phyloP scores from a whole-genome alignment of 345 rosid genomes.

The Carallia brachiata region DNA sequence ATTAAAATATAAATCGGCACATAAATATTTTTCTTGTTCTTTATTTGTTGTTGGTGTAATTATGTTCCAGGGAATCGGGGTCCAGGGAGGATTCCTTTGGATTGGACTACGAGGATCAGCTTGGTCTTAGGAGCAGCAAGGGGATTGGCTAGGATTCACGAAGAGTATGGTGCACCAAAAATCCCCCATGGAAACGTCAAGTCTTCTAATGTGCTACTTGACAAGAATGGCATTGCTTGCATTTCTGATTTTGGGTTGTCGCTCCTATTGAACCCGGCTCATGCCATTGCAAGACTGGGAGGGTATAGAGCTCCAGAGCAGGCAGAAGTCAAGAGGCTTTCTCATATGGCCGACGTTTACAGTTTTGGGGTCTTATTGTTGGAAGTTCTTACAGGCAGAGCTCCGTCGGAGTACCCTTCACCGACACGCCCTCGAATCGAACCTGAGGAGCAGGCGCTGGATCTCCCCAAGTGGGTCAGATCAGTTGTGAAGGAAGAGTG shows the following conservation, averaged over 20 bases:
- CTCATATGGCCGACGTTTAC: conserved; percentile 85
- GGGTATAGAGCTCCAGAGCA: conserved; percentile 98
- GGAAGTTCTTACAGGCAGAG: conserved; percentile 83
- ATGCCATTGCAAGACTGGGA: conserved; percentile 79
- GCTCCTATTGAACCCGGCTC: conserved; percentile 76
- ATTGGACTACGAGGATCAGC: conserved; percentile 97
- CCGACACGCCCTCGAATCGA: conserved; percentile 56
- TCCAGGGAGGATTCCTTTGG: conserved; percentile 87
- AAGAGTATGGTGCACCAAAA: conserved; percentile 53
- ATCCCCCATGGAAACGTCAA: conserved; percentile 89
- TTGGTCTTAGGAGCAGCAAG: conserved; percentile 83
- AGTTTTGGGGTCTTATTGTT: conserved; percentile 79
- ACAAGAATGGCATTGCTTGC: conserved; percentile 81
- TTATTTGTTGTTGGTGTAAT: neutral
- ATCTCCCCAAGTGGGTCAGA: conserved; percentile 90
- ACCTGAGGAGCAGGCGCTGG: conserved; percentile 59
- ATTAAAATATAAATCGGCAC: too few relatives aligned
- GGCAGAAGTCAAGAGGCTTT: conserved; percentile 68
- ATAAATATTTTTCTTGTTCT: too few relatives aligned
- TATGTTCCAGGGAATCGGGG: conserved; percentile 63
- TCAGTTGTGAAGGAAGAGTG: conserved; percentile 96
- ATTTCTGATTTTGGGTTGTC: conserved; percentile 88
- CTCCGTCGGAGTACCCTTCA: conserved; percentile 72
- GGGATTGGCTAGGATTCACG: conserved; percentile 80
- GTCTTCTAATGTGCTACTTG: conserved; percentile 77